Percentiles rank a stretch among this genome's conserved stretches.
Evolutionary conservation across 2,329 filamentous ascomycete species (phyloP).

Genomic region (Biscogniauxia mediterranea): DNA sequence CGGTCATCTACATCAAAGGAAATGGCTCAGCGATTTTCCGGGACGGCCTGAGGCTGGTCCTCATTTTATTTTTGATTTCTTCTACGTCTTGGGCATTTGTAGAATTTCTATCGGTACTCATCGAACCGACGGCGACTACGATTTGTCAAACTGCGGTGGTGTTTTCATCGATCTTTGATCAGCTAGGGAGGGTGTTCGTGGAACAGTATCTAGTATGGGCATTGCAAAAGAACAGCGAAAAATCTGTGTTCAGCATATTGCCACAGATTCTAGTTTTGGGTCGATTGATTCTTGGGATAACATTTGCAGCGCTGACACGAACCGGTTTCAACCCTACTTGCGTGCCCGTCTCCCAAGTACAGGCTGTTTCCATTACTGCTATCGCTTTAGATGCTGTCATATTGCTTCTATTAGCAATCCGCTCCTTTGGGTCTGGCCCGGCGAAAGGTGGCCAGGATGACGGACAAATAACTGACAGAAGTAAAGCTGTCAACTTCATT

Average conservation of each 20-base stretch:
- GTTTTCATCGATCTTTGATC: constrained; percentile 55
- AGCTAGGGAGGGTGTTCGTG: constrained; percentile 51
- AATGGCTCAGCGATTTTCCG: constrained; percentile 49
- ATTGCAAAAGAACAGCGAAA: constrained; percentile 39
- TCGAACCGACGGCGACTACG: constrained; percentile 41
- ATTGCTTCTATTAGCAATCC: constrained; percentile 40
- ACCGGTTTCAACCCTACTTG: constrained; percentile 53
- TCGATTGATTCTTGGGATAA: constrained; percentile 51
- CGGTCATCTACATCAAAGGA: constrained; percentile 45
- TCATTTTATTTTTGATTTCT: constrained; percentile 52
- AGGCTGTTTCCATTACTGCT: constrained; percentile 45
- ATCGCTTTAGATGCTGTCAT: constrained; percentile 47
- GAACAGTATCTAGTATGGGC: constrained; percentile 56
- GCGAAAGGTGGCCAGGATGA: constrained; percentile 34
- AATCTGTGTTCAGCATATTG: constrained; percentile 37
- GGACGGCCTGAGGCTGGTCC: constrained; percentile 63
- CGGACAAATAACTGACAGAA: constrained; percentile 28
- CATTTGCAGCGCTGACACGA: constrained; percentile 54
- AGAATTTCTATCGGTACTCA: constrained; percentile 49
- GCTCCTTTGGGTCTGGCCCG: constrained; percentile 39
- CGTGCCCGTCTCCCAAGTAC: constrained; percentile 44
- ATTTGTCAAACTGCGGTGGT: constrained; percentile 52
- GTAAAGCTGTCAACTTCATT: constrained; percentile 42
- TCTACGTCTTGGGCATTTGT: constrained; percentile 53
- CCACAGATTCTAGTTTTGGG: constrained; percentile 47